Conservation (phyloP, 768 basidiomycete genomes). For the Rhodotorula graminis region DNA sequence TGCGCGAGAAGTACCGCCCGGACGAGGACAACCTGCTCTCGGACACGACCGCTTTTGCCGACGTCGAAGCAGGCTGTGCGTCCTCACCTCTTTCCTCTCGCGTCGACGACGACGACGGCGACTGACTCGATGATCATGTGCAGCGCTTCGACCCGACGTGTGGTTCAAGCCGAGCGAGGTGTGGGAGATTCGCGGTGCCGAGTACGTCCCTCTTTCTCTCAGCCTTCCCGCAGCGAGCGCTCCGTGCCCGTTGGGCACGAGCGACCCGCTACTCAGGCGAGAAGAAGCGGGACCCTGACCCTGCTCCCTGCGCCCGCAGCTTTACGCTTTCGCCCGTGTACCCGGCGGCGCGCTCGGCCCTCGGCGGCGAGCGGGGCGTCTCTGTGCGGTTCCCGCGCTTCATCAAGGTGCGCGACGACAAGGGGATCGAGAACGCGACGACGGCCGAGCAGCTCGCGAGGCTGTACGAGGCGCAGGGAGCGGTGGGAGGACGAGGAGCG, state of each 20-base stretch:
- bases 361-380: constrained; percentile 63
- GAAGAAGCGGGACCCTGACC: not conserved
- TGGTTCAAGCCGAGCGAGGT: constrained; percentile 51
- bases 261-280: too few relatives aligned
- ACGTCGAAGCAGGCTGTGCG: constrained; percentile 27
- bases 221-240: too few relatives aligned
- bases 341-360: constrained; percentile 64
- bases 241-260: too few relatives aligned
- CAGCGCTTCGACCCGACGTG: constrained; percentile 47
- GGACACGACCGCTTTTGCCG: constrained; percentile 7
- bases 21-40: constrained; percentile 56
- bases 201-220: constrained; percentile 41
- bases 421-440: constrained; percentile 65
- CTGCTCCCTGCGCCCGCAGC: not conserved
- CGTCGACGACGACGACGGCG: constrained; percentile 43
- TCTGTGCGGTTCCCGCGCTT: constrained; percentile 86
- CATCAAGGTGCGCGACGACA: constrained; percentile 68
- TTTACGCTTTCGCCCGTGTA: constrained; percentile 62
- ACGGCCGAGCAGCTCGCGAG: constrained; percentile 64
- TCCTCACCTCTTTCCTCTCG: constrained; percentile 58
- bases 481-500: constrained; percentile 9
- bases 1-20: constrained; percentile 64
- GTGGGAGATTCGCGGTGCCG: constrained; percentile 71
- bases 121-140: constrained; percentile 31
- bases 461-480: constrained; percentile 64